Percentiles rank a stretch among this genome's conserved stretches.
phyloP scores from a whole-genome alignment of 129 eudicot genomes.

The Centaurea solstitialis region DNA sequence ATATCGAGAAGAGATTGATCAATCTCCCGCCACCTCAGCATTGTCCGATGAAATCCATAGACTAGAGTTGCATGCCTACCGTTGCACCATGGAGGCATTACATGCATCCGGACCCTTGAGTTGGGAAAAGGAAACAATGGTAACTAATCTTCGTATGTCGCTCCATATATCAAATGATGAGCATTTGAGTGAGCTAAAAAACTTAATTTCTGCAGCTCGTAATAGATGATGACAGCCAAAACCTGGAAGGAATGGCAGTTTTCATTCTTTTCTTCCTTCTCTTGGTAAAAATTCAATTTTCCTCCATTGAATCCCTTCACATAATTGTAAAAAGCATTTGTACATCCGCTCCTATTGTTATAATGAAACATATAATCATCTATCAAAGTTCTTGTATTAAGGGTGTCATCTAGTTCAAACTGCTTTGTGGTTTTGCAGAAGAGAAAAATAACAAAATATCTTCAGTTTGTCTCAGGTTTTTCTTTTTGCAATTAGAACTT shows the following conservation, averaged over 20 bases:
- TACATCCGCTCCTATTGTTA: slow-evolving; percentile 15
- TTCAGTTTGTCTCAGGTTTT: neutral
- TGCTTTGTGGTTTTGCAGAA: neutral
- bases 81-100: slow-evolving; percentile 67
- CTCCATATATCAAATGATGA: slow-evolving; percentile 82
- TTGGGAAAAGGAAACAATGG: slow-evolving; percentile 73
- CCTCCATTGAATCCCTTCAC: slow-evolving; percentile 22
- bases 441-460: neutral
- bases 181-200: slow-evolving; percentile 69
- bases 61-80: slow-evolving; percentile 74
- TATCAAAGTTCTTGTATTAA: neutral
- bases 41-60: slow-evolving; percentile 60
- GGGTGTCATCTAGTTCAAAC: neutral
- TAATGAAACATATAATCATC: neutral
- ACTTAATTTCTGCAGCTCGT: slow-evolving; percentile 51
- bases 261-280: neutral
- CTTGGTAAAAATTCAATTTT: slow-evolving; percentile 8
- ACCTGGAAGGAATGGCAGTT: slow-evolving; percentile 1
- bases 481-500: neutral
- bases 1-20: slow-evolving; percentile 4
- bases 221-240: slow-evolving; percentile 39
- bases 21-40: slow-evolving; percentile 23
- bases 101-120: slow-evolving; percentile 85
- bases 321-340: slow-evolving; percentile 37
- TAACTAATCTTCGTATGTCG: slow-evolving; percentile 73